Evolutionary conservation across 2,329 filamentous ascomycete species (phyloP).

Genomic region (Emergomyces orientalis): DNA sequence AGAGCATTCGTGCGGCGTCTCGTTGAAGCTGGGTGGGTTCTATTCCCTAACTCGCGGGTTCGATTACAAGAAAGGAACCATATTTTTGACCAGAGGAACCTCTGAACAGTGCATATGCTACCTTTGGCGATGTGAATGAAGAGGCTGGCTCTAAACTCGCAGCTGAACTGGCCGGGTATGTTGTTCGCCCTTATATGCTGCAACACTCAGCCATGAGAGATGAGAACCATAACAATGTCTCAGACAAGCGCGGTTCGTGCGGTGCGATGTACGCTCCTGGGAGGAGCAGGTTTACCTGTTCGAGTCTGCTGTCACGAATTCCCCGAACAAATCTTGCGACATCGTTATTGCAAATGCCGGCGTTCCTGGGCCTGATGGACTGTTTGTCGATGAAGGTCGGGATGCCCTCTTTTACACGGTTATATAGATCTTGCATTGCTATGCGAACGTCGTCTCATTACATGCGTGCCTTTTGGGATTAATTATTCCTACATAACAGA

Average conservation of each 20-base stretch:
- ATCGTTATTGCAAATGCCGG: slow-evolving; percentile 30
- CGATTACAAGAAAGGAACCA: background rate
- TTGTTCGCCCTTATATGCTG: background rate
- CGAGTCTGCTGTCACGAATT: slow-evolving; percentile 20
- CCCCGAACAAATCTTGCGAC: slow-evolving; percentile 21
- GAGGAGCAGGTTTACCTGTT: slow-evolving; percentile 27
- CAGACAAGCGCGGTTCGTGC: slow-evolving; percentile 22
- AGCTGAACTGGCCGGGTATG: slow-evolving; percentile 10
- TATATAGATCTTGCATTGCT: background rate
- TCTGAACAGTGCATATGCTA: slow-evolving; percentile 12
- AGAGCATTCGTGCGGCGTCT: slow-evolving; percentile 11
- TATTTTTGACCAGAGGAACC: background rate
- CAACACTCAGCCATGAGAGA: background rate
- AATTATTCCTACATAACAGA: slow-evolving; percentile 2
- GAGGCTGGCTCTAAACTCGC: slow-evolving; percentile 7
- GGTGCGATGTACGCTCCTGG: slow-evolving; percentile 26
- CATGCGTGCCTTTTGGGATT: background rate
- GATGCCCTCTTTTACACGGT: background rate
- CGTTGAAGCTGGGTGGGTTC: slow-evolving; percentile 10
- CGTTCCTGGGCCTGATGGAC: slow-evolving; percentile 22
- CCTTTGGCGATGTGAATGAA: slow-evolving; percentile 14
- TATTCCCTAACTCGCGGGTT: background rate
- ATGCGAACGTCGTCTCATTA: background rate
- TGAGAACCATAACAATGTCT: background rate
- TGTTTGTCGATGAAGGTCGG: slow-evolving; percentile 20